phyloP scores from a whole-genome alignment of 495 filamentous ascomycete genomes.

The Oleoguttula mirabilis region DNA sequence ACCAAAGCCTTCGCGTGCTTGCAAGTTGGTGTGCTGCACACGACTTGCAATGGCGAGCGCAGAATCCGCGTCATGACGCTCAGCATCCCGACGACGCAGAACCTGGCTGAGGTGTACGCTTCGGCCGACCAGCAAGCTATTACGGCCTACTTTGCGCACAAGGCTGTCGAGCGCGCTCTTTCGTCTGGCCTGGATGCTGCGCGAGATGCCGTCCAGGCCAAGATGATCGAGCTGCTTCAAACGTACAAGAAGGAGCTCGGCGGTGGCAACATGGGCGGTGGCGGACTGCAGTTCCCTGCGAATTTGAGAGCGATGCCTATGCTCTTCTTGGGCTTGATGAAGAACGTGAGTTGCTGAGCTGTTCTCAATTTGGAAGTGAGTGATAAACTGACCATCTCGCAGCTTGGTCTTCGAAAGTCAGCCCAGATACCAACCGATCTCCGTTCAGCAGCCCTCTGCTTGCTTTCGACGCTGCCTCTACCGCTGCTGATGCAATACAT shows the following conservation, averaged over 20 bases:
- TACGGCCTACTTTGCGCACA: slow-evolving; percentile 90
- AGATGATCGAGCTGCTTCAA: slow-evolving; percentile 82
- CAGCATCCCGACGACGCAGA: slow-evolving; percentile 82
- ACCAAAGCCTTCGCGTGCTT: slow-evolving; percentile 89
- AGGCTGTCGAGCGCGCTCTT: slow-evolving; percentile 83
- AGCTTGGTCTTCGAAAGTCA: slow-evolving; percentile 87
- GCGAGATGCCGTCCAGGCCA: slow-evolving; percentile 76
- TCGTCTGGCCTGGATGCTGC: slow-evolving; percentile 81
- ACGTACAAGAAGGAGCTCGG: slow-evolving; percentile 96
- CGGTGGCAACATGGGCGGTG: slow-evolving; percentile 85
- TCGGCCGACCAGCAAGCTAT: slow-evolving; percentile 90
- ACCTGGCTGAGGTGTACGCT: slow-evolving; percentile 80
- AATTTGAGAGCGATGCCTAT: slow-evolving; percentile 81
- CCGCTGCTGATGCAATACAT: slow-evolving; percentile 94
- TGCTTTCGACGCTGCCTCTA: slow-evolving; percentile 82
- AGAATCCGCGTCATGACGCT: slow-evolving; percentile 91
- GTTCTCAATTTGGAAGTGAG: too few relatives aligned
- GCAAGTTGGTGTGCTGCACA: slow-evolving; percentile 95
- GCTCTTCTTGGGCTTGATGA: slow-evolving; percentile 86
- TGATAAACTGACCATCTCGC: slow-evolving; percentile 23
- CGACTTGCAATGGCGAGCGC: slow-evolving; percentile 92
- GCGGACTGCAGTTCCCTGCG: slow-evolving; percentile 82
- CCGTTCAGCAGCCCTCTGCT: slow-evolving; percentile 81
- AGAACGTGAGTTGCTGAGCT: slow-evolving; percentile 61
- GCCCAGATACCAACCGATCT: slow-evolving; percentile 95